Evolutionary conservation across 2,329 filamentous ascomycete genomes (phyloP).

Genomic region (Ascochyta koolunga): DNA sequence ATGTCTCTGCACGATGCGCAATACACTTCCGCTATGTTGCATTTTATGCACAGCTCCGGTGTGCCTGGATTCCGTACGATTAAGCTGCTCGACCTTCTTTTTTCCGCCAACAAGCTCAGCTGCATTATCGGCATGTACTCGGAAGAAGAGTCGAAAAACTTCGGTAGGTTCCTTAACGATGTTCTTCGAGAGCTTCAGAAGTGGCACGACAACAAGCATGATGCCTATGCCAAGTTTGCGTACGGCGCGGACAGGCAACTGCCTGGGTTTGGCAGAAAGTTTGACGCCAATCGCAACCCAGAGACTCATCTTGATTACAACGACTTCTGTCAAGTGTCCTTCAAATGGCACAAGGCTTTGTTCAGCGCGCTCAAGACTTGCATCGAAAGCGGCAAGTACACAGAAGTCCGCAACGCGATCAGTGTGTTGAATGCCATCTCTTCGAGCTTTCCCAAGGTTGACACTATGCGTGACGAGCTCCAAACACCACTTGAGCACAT

Average conservation of each 20-base stretch:
- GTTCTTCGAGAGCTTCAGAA: constrained; percentile 77
- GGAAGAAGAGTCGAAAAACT: constrained; percentile 85
- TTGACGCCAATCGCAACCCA: constrained; percentile 74
- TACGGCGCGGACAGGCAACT: constrained; percentile 69
- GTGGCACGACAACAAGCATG: constrained; percentile 80
- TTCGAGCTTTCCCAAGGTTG: constrained; percentile 84
- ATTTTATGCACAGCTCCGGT: constrained; percentile 82
- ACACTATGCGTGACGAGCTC: constrained; percentile 79
- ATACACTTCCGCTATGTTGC: constrained; percentile 85
- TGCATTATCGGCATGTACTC: constrained; percentile 88
- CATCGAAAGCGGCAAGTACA: constrained; percentile 84
- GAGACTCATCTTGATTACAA: constrained; percentile 79
- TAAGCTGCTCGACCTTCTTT: constrained; percentile 81
- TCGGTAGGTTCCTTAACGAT: constrained; percentile 89
- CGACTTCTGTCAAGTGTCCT: constrained; percentile 82
- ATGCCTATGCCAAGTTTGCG: constrained; percentile 80
- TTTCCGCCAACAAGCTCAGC: constrained; percentile 80
- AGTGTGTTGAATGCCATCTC: constrained; percentile 82
- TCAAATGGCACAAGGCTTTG: constrained; percentile 87
- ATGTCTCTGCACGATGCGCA: constrained; percentile 87
- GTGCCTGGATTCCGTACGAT: constrained; percentile 87
- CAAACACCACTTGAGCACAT: constrained; percentile 69
- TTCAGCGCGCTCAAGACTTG: constrained; percentile 81
- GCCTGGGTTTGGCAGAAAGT: constrained; percentile 77
- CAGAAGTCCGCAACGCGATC: constrained; percentile 96